Percentiles rank a stretch among this genome's conserved stretches.
These are phyloP conservation scores for Myriosclerotinia duriaeana DNA, from an alignment of 2,329 filamentous ascomycete genomes.

Conservation along the genomic window DNA sequence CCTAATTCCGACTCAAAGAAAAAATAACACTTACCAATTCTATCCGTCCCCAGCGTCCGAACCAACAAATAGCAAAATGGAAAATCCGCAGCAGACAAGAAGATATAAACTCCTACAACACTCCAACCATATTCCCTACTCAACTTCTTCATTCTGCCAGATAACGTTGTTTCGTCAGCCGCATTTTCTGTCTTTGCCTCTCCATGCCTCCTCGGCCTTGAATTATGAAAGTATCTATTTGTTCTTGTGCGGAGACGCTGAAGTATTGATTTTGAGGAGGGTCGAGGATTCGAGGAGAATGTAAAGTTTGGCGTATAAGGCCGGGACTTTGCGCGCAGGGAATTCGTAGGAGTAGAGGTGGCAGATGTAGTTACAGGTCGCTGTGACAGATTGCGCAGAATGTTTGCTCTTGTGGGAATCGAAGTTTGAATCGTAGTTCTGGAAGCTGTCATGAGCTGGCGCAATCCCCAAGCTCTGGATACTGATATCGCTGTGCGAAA, in stretches of 20 bases:
- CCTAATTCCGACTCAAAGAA: not conserved
- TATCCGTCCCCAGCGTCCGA: conserved; percentile 76
- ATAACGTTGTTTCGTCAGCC: conserved; percentile 32
- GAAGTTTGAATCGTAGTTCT: not conserved
- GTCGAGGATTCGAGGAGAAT: conserved; percentile 12
- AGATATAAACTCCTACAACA: conserved; percentile 86
- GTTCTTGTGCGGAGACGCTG: conserved; percentile 32
- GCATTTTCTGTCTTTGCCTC: conserved; percentile 22
- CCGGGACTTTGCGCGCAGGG: conserved; percentile 5
- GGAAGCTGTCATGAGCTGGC: conserved; percentile 1
- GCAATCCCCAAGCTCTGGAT: conserved; percentile 1
- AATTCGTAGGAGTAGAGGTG: not conserved
- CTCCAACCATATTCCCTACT: conserved; percentile 93
- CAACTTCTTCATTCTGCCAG: conserved; percentile 66
- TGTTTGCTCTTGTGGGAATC: not conserved
- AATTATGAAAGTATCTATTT: conserved; percentile 32
- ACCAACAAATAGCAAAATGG: conserved; percentile 94
- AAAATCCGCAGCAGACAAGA: conserved; percentile 82
- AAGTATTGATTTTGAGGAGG: conserved; percentile 26
- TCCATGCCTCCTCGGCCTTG: conserved; percentile 29
- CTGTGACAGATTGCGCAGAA: conserved; percentile 5
- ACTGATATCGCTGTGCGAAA: conserved; percentile 3
- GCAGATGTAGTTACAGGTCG: conserved; percentile 11
- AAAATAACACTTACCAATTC: conserved; percentile 62
- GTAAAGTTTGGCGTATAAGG: conserved; percentile 15